Evolutionary conservation across 2,329 filamentous ascomycete genomes (phyloP).

Genomic region (Rhynchosporium graminicola): DNA sequence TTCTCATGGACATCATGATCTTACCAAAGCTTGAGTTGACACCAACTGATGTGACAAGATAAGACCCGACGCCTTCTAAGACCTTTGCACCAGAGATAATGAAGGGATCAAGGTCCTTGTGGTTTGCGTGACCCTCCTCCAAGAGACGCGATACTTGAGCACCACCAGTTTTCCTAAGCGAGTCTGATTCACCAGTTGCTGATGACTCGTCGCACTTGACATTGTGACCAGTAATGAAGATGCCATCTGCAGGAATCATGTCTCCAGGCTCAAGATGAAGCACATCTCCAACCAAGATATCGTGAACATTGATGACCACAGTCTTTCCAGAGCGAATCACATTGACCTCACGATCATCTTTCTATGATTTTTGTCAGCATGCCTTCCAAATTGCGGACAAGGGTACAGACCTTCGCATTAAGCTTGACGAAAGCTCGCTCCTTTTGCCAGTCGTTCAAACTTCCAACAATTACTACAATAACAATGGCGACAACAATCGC

Average conservation of each 20-base stretch:
- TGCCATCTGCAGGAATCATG: conserved; percentile 69
- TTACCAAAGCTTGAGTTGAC: conserved; percentile 75
- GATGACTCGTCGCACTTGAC: conserved; percentile 74
- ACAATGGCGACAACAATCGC: conserved; percentile 76
- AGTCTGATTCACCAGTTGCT: conserved; percentile 73
- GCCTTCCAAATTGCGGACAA: background rate
- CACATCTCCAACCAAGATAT: conserved; percentile 73
- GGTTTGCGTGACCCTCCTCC: conserved; percentile 17
- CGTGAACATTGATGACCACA: conserved; percentile 67
- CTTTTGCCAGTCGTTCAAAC: conserved; percentile 79
- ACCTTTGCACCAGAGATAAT: conserved; percentile 79
- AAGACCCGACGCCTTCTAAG: conserved; percentile 72
- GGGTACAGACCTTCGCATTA: conserved; percentile 59
- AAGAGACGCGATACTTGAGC: conserved; percentile 17
- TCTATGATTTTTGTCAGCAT: conserved; percentile 41
- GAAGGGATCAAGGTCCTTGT: conserved; percentile 67
- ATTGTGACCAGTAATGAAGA: conserved; percentile 67
- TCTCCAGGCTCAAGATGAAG: conserved; percentile 75
- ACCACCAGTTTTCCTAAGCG: conserved; percentile 16
- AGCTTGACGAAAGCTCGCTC: conserved; percentile 78
- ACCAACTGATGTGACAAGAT: conserved; percentile 73
- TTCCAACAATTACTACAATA: conserved; percentile 74
- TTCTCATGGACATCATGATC: conserved; percentile 75
- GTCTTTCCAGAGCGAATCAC: conserved; percentile 72
- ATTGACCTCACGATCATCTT: conserved; percentile 73